Evolutionary conservation across 176 grass and related monocot species (phyloP).

Genomic region (Oryza coarctata): DNA sequence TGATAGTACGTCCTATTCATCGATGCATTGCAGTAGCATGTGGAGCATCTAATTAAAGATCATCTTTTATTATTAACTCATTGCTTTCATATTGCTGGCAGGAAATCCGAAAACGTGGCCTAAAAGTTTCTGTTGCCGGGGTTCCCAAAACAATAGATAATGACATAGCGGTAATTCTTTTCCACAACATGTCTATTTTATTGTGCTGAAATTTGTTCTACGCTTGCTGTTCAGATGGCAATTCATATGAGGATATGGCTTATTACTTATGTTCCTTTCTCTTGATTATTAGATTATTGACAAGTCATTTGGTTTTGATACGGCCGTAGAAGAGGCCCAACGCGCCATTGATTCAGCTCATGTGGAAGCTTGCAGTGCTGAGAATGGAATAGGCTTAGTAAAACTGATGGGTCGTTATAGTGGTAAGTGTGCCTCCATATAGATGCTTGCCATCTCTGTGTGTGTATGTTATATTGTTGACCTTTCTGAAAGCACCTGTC

Average conservation of each 20-base stretch:
- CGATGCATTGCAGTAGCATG: background rate
- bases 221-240: conserved; percentile 9
- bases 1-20: background rate
- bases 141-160: conserved; percentile 94
- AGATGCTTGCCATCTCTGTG: conserved; percentile 7
- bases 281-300: conserved; percentile 82
- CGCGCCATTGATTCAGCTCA: conserved; percentile 97
- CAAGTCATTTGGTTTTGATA: conserved; percentile 99
- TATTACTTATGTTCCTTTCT: conserved; percentile 1
- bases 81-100: conserved; percentile 32
- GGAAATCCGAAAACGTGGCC: conserved; percentile 81
- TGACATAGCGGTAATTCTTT: conserved; percentile 68
- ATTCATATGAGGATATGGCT: background rate
- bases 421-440: conserved; percentile 45
- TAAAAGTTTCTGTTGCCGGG: conserved; percentile 70
- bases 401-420: conserved; percentile 99
- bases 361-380: conserved; percentile 89
- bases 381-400: conserved; percentile 96
- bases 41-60: background rate
- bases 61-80: conserved; percentile 3
- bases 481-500: background rate
- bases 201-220: background rate
- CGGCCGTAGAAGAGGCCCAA: conserved; percentile 97
- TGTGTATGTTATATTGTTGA: background rate
- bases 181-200: background rate